A percentile compares a stretch with the other conserved stretches of the same genome.
Evolutionary conservation across 805 yeast species (phyloP).

Genomic region (Candida sithepensis): DNA sequence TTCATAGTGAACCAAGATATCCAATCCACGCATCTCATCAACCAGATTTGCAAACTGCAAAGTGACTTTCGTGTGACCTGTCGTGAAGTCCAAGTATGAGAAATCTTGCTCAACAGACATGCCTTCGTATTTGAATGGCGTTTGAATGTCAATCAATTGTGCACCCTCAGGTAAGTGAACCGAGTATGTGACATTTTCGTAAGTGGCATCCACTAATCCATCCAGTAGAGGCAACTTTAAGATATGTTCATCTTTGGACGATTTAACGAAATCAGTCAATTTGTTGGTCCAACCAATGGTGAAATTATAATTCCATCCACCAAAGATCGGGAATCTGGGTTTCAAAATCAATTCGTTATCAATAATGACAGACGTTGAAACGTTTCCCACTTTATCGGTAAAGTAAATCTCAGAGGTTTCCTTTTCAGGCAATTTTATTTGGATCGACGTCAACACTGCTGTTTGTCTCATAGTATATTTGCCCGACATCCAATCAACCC

Average conservation of each 20-base stretch:
- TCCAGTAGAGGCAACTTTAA: slow-evolving; percentile 68
- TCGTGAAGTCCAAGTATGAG: slow-evolving; percentile 68
- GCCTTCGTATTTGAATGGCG: slow-evolving; percentile 46
- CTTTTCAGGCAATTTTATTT: slow-evolving; percentile 46
- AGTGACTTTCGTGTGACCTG: slow-evolving; percentile 75
- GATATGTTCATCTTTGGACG: slow-evolving; percentile 47
- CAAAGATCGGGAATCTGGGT: slow-evolving; percentile 93
- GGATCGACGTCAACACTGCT: slow-evolving; percentile 60
- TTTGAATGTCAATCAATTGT: slow-evolving; percentile 46
- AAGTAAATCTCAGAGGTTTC: slow-evolving; percentile 64
- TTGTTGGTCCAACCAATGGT: slow-evolving; percentile 89
- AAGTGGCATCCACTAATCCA: slow-evolving; percentile 68
- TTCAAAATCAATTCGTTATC: slow-evolving; percentile 51
- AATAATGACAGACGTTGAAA: slow-evolving; percentile 62
- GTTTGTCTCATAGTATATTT: slow-evolving; percentile 47
- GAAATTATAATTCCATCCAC: slow-evolving; percentile 94
- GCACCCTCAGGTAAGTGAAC: slow-evolving; percentile 90
- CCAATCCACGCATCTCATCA: slow-evolving; percentile 59
- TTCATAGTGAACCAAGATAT: slow-evolving; percentile 58
- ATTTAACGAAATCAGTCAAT: slow-evolving; percentile 49
- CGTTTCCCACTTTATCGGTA: slow-evolving; percentile 90
- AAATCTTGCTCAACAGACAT: slow-evolving; percentile 26
- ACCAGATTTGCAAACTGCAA: slow-evolving; percentile 58
- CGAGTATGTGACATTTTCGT: slow-evolving; percentile 53
- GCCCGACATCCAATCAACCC: slow-evolving; percentile 71